Evolutionary conservation across 2,329 filamentous ascomycete species (phyloP).

Genomic region (Fusarium xylarioides): DNA sequence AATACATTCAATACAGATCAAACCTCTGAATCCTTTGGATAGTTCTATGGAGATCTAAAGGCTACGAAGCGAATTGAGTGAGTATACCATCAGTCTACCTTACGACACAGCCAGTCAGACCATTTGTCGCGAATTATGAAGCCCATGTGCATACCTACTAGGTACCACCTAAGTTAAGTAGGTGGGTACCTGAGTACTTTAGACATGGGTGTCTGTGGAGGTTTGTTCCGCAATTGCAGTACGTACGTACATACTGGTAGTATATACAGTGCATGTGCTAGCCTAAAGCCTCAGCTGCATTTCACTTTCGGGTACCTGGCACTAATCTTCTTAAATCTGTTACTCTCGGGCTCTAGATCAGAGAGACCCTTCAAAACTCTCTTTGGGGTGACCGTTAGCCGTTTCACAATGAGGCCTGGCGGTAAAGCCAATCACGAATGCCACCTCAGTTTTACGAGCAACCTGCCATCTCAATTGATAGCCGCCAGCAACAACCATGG

Average conservation of each 20-base stretch:
- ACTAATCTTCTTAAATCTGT: constrained; percentile 17
- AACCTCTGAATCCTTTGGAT: not conserved
- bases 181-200: not conserved
- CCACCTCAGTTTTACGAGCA: not conserved
- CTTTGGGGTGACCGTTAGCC: constrained; percentile 21
- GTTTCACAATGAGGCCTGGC: not conserved
- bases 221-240: not conserved
- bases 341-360: not conserved
- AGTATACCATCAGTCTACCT: not conserved
- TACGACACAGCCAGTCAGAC: not conserved
- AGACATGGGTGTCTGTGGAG: not conserved
- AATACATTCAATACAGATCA: not conserved
- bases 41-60: not conserved
- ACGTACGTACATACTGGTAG: not conserved
- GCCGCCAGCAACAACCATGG: constrained; percentile 14
- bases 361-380: not conserved
- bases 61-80: not conserved
- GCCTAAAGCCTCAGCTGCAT: constrained; percentile 17
- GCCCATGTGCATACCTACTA: not conserved
- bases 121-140: not conserved
- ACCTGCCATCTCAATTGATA: constrained; percentile 24
- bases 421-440: constrained; percentile 21
- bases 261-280: not conserved
- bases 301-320: constrained; percentile 36
- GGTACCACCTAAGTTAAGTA: too few relatives aligned